Base-by-base conservation (phyloP, 1,284 basidiomycete species). In the Puccinia sorghi region DNA sequence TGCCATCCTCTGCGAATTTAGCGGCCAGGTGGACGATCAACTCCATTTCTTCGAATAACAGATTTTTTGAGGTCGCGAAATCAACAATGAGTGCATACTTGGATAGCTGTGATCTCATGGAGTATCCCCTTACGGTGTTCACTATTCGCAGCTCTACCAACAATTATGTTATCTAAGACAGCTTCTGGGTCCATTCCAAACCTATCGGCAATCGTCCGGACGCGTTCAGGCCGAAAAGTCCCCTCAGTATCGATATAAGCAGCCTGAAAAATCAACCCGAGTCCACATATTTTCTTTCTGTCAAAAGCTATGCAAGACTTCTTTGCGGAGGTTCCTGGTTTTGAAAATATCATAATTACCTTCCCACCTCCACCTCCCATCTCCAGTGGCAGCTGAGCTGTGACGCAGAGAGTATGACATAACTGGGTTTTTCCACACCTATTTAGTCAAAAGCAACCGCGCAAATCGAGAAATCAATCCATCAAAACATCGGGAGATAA, bases 211-310 rank as follows among this genome's bases (percentile, higher is more conserved):
- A 97, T 93, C 25, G 92, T 89, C 54, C 89, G 88, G 81, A 97
- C 92, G 80, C 94, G 90, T 83, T 97, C 94, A 7, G 94, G 93
- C 67, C 94, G 90, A 86, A 97, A 97, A 0, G 94, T 96, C 6
- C 83, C 94, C 88, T 96, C 93, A 0, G 94, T 95, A 84, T 95
- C 94, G 80, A 96, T 93, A 84, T 93, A 96, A 82, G 93, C 93
- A 48, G 94, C 93, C 81, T 81, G 43, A 20, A 46, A 56, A 46
- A 50, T 17, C 52, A 61, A 25, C 64, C 41, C 37, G 8, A 4
- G 0, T n/a, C 39, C n/a, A 39, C 3, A 27, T 46, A 1, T 46
- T 46, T 15, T 13, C 32, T 32, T 32, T 25, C 37, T 39, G 5
- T 72, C n/a, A 41, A 64, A 63, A 74, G 17, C 1, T 15, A 20